Conservation (phyloP, 768 basidiomycete genomes). For the Rhizopogon sp. region DNA sequence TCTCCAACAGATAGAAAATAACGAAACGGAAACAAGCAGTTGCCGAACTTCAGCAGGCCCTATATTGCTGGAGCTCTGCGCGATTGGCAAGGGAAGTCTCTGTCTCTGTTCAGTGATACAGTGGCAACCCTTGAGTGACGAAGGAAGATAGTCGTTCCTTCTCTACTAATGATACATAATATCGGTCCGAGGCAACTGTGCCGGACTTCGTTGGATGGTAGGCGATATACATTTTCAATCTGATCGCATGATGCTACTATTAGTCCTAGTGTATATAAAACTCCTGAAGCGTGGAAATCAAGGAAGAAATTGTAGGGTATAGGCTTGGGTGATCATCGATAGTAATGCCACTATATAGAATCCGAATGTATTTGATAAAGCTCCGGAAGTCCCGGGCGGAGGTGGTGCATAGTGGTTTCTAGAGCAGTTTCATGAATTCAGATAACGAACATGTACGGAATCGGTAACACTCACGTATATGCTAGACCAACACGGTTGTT, state of each 20-base stretch:
- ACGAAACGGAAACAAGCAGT: too few relatives aligned
- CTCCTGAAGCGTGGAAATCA: not conserved
- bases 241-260: not conserved
- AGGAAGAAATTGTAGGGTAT: not conserved
- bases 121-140: too few relatives aligned
- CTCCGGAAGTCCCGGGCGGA: not conserved
- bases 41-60: too few relatives aligned
- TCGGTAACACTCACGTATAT: not conserved
- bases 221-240: not conserved
- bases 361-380: not conserved
- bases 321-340: not conserved
- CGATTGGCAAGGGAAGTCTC: not conserved
- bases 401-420: not conserved
- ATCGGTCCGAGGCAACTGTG: not conserved
- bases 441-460: not conserved
- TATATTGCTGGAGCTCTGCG: not conserved
- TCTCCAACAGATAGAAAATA: too few relatives aligned
- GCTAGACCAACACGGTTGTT: not conserved
- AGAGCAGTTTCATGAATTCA: not conserved
- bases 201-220: too few relatives aligned
- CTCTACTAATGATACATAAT: not conserved
- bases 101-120: not conserved
- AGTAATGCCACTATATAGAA: not conserved
- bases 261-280: not conserved
- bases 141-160: too few relatives aligned